Evolutionary conservation across 2,329 filamentous ascomycete genomes (phyloP), one percentile per base, ranked within the genome.

Genomic region (Aureobasidium mangrovei): DNA sequence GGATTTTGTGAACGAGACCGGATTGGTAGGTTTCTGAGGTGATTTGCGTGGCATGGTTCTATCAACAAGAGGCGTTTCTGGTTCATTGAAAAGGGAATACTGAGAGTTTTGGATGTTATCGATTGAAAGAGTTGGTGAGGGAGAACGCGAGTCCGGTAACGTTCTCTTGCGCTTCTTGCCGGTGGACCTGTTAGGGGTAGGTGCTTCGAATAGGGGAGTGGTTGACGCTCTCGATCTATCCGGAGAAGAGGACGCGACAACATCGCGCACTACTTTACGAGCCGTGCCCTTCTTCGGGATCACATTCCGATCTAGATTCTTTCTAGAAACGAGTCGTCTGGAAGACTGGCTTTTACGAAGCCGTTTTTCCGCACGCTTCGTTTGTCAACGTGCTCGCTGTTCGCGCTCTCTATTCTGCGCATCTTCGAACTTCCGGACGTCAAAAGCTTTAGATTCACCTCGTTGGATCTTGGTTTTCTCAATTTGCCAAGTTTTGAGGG

Each of bases 331-430:
- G 9, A 44, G 28, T 18, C 41, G 41, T n/a, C 41, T 9, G 7
- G 26, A 10, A 31, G 18, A 8, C 29, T 27, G 29, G 24, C 43
- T 52, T 55, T 51, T 49, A 33, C 3, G 55, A 56, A n/a, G 56
- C 10, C 63, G 60, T 58, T 67, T 67, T 12, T 53, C 57, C 46
- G 56, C 59, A 6, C 66, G 55, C 28, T 63, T 60, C 32, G 43
- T 27, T 12, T 35, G 41, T 18, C 58, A 51, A 4, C 59, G 57
- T 4, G 53, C 43, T 27, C 57, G 57, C 42, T 56, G 40, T 6
- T 51, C 53, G 26, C 55, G 29, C 28, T 44, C 27, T 10, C 53
- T 32, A 38, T 58, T 49, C 26, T 59, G 31, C 7, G 58, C 58
- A 9, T 54, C 56, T 8, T 61, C 39, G 29, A 53, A 67, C 7